Percentiles rank a stretch among this genome's conserved stretches.
Evolutionary conservation across 306 rosid genomes (phyloP).

Genomic region (Spatholobus suberectus): DNA sequence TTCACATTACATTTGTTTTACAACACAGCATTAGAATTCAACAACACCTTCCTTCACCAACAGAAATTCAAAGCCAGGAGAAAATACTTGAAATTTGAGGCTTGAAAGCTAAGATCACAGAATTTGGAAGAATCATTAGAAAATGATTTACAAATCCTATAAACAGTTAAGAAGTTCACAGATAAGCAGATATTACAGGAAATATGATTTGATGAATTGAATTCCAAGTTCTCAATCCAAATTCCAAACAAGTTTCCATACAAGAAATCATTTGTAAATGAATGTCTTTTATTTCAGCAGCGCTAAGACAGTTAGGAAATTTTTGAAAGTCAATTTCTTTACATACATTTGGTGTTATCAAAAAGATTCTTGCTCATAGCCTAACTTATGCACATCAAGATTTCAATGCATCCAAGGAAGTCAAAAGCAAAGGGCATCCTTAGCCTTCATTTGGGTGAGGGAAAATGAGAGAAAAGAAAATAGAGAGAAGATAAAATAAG

Average conservation of each 20-base stretch:
- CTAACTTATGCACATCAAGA: background rate
- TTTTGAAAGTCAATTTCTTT: background rate
- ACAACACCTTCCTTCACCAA: background rate
- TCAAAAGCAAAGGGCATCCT: background rate
- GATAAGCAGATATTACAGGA: background rate
- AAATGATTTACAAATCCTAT: background rate
- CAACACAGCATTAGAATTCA: background rate
- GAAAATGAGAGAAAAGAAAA: background rate
- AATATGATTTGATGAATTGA: slow-evolving; percentile 7
- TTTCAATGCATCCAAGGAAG: background rate
- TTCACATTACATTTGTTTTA: background rate
- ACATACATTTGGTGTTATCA: background rate
- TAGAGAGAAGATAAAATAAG: background rate
- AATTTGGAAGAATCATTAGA: background rate
- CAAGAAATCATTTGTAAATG: background rate
- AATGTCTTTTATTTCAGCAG: background rate
- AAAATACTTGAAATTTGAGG: background rate
- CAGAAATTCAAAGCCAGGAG: background rate
- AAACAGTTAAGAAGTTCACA: background rate
- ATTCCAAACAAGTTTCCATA: background rate
- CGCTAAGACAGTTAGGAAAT: background rate
- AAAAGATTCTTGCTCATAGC: background rate
- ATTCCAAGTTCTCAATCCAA: background rate
- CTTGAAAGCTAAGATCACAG: background rate
- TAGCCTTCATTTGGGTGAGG: background rate